phyloP scores from a whole-genome alignment of 2,329 filamentous ascomycete genomes.

The Colletotrichum sp. region DNA sequence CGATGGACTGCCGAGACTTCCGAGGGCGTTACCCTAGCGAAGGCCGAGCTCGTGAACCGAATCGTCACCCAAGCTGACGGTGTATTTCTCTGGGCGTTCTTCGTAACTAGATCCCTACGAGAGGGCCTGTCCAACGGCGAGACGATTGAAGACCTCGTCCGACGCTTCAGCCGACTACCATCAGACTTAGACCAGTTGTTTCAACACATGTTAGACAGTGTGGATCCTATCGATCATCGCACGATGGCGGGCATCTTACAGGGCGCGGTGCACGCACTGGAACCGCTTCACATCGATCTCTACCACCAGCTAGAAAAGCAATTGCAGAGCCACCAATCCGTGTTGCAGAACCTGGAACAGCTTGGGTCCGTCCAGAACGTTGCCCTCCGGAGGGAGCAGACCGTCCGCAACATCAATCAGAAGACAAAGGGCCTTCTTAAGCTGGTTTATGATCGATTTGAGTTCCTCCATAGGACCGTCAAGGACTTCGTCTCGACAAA shows the following conservation, averaged over 20 bases:
- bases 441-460: background rate
- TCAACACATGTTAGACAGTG: background rate
- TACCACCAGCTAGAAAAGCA: background rate
- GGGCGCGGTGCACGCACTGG: background rate
- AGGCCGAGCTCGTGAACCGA: background rate
- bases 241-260: background rate
- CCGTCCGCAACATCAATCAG: background rate
- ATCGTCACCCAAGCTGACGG: background rate
- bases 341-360: background rate
- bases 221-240: background rate
- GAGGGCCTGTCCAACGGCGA: background rate
- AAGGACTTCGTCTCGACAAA: background rate
- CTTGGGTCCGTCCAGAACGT: background rate
- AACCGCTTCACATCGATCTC: background rate
- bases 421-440: background rate
- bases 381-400: background rate
- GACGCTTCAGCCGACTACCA: background rate
- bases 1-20: background rate
- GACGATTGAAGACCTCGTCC: background rate
- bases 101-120: background rate
- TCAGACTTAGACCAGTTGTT: background rate
- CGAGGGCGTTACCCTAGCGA: background rate
- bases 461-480: background rate
- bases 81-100: background rate
- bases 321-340: background rate